A percentile compares a stretch with the other conserved stretches of the same genome.
phyloP scores from a whole-genome alignment of 257 asterid genomes.

The Solanum ossicruentum region DNA sequence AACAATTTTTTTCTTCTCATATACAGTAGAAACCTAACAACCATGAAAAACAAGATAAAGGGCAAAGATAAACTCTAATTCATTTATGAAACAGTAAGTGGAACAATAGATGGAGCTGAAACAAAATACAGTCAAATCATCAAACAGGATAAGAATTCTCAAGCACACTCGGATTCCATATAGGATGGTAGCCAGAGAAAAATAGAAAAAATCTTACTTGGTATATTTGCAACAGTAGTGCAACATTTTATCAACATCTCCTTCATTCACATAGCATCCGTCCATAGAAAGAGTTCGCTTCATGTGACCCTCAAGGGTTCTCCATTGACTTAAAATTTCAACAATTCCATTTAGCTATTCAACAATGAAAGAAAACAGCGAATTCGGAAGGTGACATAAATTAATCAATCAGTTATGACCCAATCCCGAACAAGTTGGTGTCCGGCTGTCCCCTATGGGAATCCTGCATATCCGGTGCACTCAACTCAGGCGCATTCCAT shows the following conservation, averaged over 20 bases:
- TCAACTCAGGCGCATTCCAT: neutral
- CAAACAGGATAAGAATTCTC: neutral
- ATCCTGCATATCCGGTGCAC: neutral
- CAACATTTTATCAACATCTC: slow-evolving; percentile 50
- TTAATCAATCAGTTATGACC: neutral
- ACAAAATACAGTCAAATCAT: neutral
- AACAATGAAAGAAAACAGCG: slow-evolving; percentile 29
- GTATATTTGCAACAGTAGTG: slow-evolving; percentile 17
- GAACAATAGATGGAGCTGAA: neutral
- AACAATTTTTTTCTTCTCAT: neutral
- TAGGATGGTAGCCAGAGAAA: neutral
- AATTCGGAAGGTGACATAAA: neutral
- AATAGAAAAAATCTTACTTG: neutral
- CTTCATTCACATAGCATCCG: slow-evolving; percentile 31
- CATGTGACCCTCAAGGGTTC: slow-evolving; percentile 21
- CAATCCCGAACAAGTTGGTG: neutral
- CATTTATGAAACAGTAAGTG: neutral
- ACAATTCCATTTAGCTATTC: slow-evolving; percentile 44
- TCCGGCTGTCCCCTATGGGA: neutral
- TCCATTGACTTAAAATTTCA: slow-evolving; percentile 47
- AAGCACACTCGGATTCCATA: neutral
- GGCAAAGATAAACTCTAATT: neutral
- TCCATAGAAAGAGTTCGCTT: slow-evolving; percentile 12
- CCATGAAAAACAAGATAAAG: neutral
- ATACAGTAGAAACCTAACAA: neutral